These are phyloP conservation scores for Crotalaria pallida DNA, from an alignment of 306 rosid species.

Conservation along the genomic window DNA sequence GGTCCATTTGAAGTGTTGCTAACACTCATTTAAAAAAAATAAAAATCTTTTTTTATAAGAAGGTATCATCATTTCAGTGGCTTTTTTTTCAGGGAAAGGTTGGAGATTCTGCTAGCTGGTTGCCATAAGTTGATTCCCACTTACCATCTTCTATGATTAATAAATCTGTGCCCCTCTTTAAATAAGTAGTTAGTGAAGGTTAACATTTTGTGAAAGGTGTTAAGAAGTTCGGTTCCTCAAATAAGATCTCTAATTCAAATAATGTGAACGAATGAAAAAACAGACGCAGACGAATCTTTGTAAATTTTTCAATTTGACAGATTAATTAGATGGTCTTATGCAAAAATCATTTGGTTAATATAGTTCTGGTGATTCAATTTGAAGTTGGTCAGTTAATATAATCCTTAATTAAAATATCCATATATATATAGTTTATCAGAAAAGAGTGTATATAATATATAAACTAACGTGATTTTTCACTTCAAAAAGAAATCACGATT, in stretches of 20 bases:
- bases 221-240: too few relatives aligned
- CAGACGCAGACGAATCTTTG: too few relatives aligned
- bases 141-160: conserved; percentile 4
- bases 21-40: background rate
- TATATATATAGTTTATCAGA: background rate
- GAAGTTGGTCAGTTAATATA: background rate
- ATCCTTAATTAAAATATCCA: background rate
- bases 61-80: conserved; percentile 33
- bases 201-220: conserved; percentile 12
- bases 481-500: too few relatives aligned
- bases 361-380: too few relatives aligned
- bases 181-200: conserved; percentile 1
- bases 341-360: too few relatives aligned
- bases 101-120: conserved; percentile 43
- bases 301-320: too few relatives aligned
- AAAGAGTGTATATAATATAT: too few relatives aligned
- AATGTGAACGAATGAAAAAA: too few relatives aligned
- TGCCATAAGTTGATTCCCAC: conserved; percentile 36
- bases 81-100: conserved; percentile 28
- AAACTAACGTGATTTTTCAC: too few relatives aligned
- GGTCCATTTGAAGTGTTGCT: conserved; percentile 21
- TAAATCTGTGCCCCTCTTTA: background rate
- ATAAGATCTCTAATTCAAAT: too few relatives aligned
- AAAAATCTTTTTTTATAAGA: conserved; percentile 3
- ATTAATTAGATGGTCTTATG: too few relatives aligned